Conservation (phyloP, 345 rosid genomes). For the Salix udensis region DNA sequence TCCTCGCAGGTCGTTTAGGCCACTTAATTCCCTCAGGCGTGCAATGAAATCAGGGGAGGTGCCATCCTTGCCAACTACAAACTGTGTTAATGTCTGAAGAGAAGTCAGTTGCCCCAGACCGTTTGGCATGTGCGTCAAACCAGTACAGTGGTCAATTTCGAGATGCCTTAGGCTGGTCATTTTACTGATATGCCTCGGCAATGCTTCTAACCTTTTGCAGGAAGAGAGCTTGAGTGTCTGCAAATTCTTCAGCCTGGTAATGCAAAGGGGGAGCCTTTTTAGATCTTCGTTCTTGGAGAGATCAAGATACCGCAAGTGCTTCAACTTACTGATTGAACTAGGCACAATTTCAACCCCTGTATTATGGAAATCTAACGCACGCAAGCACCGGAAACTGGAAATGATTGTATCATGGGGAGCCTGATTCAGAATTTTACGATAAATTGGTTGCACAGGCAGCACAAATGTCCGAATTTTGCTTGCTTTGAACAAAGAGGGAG, state of each 20-base stretch:
- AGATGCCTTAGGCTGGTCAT: conserved; percentile 13
- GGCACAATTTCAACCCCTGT: conserved; percentile 12
- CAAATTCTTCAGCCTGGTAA: conserved; percentile 16
- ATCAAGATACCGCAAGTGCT: conserved; percentile 22
- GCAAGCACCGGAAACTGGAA: conserved; percentile 8
- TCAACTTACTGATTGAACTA: conserved; percentile 10
- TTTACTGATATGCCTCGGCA: conserved; percentile 11
- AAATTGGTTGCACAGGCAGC: background rate
- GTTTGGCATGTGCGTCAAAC: conserved; percentile 18
- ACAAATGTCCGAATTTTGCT: conserved; percentile 9
- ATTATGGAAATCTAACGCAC: background rate
- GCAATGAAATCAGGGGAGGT: background rate
- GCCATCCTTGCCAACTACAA: background rate
- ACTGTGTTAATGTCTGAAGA: conserved; percentile 15
- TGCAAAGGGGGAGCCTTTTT: conserved; percentile 11
- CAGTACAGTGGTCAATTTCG: background rate
- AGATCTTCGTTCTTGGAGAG: rapidly evolving
- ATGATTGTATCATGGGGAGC: background rate
- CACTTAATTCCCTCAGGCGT: conserved; percentile 9
- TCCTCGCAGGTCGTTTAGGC: conserved; percentile 15
- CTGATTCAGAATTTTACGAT: background rate
- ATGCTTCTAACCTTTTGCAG: background rate
- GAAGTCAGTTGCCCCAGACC: conserved; percentile 21
- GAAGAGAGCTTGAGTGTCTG: background rate
- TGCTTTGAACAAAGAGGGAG: background rate